phyloP scores from a whole-genome alignment of 352 stramenopile genomes.

The Pythium aristosporum region DNA sequence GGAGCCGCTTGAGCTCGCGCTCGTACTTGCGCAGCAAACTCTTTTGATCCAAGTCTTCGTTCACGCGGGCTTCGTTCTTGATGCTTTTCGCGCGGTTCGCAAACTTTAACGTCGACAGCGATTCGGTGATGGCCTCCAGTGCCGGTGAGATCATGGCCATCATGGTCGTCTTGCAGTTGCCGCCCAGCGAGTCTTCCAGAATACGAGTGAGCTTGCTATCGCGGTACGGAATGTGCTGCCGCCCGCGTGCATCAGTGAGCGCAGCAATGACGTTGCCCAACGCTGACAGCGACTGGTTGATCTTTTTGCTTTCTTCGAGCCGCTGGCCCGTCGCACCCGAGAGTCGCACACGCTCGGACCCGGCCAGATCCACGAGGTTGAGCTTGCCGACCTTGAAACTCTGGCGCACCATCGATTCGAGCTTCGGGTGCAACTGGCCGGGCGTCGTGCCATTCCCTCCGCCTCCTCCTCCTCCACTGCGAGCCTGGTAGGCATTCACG shows the following conservation, averaged over 20 bases:
- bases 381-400: conserved; percentile 95
- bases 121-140: conserved; percentile 88
- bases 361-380: conserved; percentile 92
- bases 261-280: conserved; percentile 91
- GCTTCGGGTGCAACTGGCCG: conserved; percentile 53
- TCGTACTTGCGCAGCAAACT: conserved; percentile 94
- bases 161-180: conserved; percentile 96
- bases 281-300: conserved; percentile 91
- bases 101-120: conserved; percentile 93
- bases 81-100: conserved; percentile 93
- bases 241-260: conserved; percentile 81
- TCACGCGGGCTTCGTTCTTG: conserved; percentile 88
- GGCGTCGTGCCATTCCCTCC: conserved; percentile 6
- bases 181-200: conserved; percentile 83
- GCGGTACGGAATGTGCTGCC: conserved; percentile 93
- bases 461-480: conserved; percentile 27
- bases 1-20: conserved; percentile 91
- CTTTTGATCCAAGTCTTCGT: conserved; percentile 94
- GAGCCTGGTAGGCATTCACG: conserved; percentile 71
- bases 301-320: conserved; percentile 92
- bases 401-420: conserved; percentile 90
- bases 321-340: conserved; percentile 85
- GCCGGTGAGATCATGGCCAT: conserved; percentile 95
- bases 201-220: conserved; percentile 94
- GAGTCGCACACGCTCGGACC: conserved; percentile 88